These are phyloP conservation scores for Penicilliopsis zonata DNA, from an alignment of 495 filamentous ascomycete species.

Conservation along the genomic window DNA sequence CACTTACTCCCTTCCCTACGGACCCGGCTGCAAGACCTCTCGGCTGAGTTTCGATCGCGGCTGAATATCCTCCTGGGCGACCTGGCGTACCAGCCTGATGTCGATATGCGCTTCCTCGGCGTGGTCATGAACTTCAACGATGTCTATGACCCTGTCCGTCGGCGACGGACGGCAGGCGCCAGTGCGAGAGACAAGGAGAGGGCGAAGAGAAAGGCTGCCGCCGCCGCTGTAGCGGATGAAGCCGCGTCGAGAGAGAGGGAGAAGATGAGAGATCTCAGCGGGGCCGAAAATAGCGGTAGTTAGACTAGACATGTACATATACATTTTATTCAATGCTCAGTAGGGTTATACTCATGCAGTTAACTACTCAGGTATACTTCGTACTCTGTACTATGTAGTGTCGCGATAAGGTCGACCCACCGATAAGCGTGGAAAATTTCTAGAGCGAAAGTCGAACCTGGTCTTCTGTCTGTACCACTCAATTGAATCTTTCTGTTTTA, in stretches of 20 bases:
- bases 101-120: slow-evolving; percentile 89
- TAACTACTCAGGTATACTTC: no score
- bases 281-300: not conserved
- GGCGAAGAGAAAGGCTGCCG: slow-evolving; percentile 20
- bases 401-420: no score
- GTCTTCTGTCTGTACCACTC: no score
- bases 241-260: not conserved
- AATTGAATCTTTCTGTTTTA: no score
- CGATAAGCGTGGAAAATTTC: no score
- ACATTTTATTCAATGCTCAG: no score
- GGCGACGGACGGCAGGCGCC: slow-evolving; percentile 28
- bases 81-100: slow-evolving; percentile 83
- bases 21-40: slow-evolving; percentile 55
- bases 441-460: no score
- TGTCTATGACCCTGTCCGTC: slow-evolving; percentile 66
- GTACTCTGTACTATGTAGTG: no score
- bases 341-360: no score
- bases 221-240: slow-evolving; percentile 5
- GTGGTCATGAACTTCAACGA: slow-evolving; percentile 99
- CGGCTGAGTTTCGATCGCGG: slow-evolving; percentile 57
- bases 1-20: slow-evolving; percentile 66
- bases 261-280: slow-evolving; percentile 6
- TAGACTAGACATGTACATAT: no score
- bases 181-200: slow-evolving; percentile 26
- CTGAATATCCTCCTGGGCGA: slow-evolving; percentile 80